Conservation (phyloP, 345 rosid genomes). For the Jatropha curcas region DNA sequence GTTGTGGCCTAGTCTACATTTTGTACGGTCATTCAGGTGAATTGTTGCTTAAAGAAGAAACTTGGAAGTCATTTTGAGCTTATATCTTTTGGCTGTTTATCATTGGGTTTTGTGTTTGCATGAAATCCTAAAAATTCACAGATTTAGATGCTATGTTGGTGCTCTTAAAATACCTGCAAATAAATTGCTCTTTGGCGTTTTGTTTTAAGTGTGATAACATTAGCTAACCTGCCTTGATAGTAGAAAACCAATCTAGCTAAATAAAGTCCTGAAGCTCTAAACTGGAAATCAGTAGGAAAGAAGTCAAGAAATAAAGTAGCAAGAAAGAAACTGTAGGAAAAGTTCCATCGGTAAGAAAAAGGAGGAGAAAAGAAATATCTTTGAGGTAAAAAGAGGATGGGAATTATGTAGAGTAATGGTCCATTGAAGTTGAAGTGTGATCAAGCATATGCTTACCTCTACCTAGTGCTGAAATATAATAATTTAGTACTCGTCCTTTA, state of each 20-base stretch:
- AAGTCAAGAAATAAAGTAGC: neutral
- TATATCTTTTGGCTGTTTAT: neutral
- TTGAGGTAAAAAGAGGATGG: neutral
- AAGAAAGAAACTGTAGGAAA: neutral
- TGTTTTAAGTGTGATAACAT: neutral
- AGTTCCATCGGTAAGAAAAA: neutral
- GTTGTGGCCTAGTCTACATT: neutral
- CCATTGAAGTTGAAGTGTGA: no score
- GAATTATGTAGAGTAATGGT: neutral
- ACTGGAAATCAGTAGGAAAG: neutral
- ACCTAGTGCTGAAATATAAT: no score
- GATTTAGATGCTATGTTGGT: neutral
- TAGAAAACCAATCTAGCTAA: neutral
- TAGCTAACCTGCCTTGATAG: slow-evolving; percentile 3
- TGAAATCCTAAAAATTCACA: neutral
- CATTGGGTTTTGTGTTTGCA: neutral
- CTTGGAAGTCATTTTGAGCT: neutral
- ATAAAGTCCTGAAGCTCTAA: no score
- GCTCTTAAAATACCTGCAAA: neutral
- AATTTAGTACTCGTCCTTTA: neutral
- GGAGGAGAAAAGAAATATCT: neutral
- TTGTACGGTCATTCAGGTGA: neutral
- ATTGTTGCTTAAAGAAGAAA: neutral
- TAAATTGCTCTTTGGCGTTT: neutral
- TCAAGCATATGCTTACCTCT: no score